phyloP scores from a whole-genome alignment of 2,329 filamentous ascomycete species.

The Daldinia sp. region DNA sequence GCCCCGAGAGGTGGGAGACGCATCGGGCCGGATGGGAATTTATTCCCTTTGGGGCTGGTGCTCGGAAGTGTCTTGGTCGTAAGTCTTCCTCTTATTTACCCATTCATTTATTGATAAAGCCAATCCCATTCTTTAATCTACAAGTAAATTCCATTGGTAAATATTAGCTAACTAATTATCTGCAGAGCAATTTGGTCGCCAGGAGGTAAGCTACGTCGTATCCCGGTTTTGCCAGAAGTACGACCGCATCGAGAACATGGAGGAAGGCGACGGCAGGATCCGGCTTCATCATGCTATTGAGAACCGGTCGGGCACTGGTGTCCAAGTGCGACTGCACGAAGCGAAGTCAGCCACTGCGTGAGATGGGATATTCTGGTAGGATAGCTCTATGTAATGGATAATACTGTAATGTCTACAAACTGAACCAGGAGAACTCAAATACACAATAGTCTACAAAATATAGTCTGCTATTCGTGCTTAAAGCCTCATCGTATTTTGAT shows the following conservation, averaged over 20 bases:
- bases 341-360: conserved; percentile 32
- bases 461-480: not conserved
- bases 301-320: conserved; percentile 51
- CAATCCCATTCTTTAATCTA: not conserved
- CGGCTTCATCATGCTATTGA: conserved; percentile 49
- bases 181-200: conserved; percentile 46
- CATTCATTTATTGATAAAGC: not conserved
- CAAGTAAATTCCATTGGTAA: not conserved
- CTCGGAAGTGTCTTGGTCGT: conserved; percentile 53
- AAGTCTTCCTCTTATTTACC: conserved; percentile 32
- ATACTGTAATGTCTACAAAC: conserved; percentile 26
- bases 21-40: conserved; percentile 48
- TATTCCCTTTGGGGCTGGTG: conserved; percentile 52
- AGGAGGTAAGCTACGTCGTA: conserved; percentile 46
- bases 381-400: conserved; percentile 2
- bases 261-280: conserved; percentile 47
- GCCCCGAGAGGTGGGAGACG: conserved; percentile 52
- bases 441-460: not conserved
- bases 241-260: conserved; percentile 49
- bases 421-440: not conserved
- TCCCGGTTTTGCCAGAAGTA: conserved; percentile 47
- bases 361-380: not conserved
- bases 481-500: not conserved
- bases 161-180: not conserved
- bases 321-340: conserved; percentile 52